Conservation (phyloP, 1,284 basidiomycete species). For the Cryptococcus sp. region DNA sequence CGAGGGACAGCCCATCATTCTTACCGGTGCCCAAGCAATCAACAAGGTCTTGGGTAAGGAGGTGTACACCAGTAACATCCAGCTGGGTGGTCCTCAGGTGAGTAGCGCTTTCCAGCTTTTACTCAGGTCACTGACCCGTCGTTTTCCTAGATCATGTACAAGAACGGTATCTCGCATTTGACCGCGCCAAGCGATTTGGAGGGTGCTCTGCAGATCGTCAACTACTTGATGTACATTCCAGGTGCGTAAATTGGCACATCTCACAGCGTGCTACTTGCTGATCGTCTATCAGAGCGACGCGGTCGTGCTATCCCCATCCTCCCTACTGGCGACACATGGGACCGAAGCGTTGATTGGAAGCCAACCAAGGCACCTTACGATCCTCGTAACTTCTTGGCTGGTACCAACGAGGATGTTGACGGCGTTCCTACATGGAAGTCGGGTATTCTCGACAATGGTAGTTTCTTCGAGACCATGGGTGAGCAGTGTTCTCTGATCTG, state of each 20-base stretch:
- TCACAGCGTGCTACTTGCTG: too few relatives aligned
- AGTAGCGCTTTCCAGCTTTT: slow-evolving; percentile 7
- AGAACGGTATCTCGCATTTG: slow-evolving; percentile 97
- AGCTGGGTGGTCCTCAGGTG: slow-evolving; percentile 91
- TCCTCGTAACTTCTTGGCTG: slow-evolving; percentile 96
- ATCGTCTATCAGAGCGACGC: slow-evolving; percentile 57
- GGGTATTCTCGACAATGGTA: slow-evolving; percentile 96
- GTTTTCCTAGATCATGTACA: slow-evolving; percentile 81
- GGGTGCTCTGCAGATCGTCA: slow-evolving; percentile 86
- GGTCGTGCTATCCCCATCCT: slow-evolving; percentile 73
- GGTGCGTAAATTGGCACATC: slow-evolving; percentile 43
- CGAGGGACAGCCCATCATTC: slow-evolving; percentile 98
- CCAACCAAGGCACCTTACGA: slow-evolving; percentile 96
- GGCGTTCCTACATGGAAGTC: slow-evolving; percentile 69
- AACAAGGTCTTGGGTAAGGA: slow-evolving; percentile 99
- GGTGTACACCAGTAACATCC: slow-evolving; percentile 97
- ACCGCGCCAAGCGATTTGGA: slow-evolving; percentile 93
- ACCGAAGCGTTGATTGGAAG: slow-evolving; percentile 85
- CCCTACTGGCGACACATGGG: slow-evolving; percentile 77
- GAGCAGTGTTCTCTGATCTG: slow-evolving; percentile 9
- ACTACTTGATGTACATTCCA: slow-evolving; percentile 94
- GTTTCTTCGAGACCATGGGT: slow-evolving; percentile 63
- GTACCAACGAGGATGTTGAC: slow-evolving; percentile 79
- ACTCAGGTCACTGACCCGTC: neutral
- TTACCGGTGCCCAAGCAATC: slow-evolving; percentile 93